Conservation (phyloP, 345 rosid species). For the Eutrema yunnanense region DNA sequence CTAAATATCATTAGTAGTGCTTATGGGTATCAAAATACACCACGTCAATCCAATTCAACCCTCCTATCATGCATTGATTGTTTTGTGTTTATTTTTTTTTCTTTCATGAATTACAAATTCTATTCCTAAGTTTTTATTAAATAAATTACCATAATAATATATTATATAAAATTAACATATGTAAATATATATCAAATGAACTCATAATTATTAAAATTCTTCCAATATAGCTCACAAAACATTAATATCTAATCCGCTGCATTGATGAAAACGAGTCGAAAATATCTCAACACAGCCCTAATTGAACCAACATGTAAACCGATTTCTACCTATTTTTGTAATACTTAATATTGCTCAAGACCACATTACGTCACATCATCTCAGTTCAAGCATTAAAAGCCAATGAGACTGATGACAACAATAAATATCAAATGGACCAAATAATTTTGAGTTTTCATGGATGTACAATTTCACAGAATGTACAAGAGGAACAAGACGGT, state of each 20-base stretch:
- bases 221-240: background rate
- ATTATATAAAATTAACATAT: background rate
- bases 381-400: background rate
- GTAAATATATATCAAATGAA: background rate
- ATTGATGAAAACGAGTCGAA: background rate
- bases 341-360: background rate
- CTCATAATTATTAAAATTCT: background rate
- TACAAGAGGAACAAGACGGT: background rate
- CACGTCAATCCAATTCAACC: slow-evolving; percentile 9
- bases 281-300: background rate
- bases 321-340: background rate
- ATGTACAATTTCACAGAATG: slow-evolving; percentile 18
- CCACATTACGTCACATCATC: slow-evolving; percentile 18
- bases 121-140: background rate
- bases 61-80: background rate
- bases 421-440: background rate
- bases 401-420: background rate
- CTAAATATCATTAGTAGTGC: slow-evolving; percentile 13
- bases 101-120: background rate
- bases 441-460: background rate
- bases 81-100: background rate
- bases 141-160: background rate
- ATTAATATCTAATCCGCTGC: background rate
- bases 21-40: slow-evolving; percentile 11
- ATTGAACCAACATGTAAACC: background rate